Conservation (phyloP, 2,329 filamentous ascomycete genomes). For the Cladosporium sphaerospermum region DNA sequence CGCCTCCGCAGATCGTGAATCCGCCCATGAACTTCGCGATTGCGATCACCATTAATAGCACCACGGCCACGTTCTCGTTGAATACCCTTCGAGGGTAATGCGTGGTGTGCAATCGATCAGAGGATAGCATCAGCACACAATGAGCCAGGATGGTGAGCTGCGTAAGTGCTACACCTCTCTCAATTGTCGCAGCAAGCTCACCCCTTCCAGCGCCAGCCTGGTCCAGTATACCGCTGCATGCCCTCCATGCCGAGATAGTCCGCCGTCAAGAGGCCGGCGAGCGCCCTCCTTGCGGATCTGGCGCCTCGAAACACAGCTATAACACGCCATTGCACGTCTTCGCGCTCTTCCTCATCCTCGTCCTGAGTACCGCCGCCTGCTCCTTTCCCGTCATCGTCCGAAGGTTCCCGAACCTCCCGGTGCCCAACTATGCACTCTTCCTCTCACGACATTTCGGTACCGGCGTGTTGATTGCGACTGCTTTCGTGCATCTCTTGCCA, state of each 20-base stretch:
- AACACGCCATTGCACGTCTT: conserved; percentile 52
- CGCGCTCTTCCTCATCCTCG: conserved; percentile 52
- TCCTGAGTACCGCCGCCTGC: conserved; percentile 52
- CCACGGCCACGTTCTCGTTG: too few species aligned
- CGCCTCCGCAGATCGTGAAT: too few species aligned
- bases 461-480: conserved; percentile 51
- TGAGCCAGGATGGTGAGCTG: not conserved
- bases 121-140: not conserved
- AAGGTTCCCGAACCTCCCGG: conserved; percentile 53
- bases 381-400: conserved; percentile 56
- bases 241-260: conserved; percentile 45
- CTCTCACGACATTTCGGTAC: conserved; percentile 55
- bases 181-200: conserved; percentile 8
- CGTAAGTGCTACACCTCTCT: not conserved
- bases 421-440: conserved; percentile 54
- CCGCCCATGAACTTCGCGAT: too few species aligned
- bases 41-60: too few species aligned
- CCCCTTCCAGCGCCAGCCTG: conserved; percentile 23
- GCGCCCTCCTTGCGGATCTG: conserved; percentile 50
- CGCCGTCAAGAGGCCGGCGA: conserved; percentile 32
- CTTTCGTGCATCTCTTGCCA: conserved; percentile 55
- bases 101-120: too few species aligned
- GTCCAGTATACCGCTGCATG: conserved; percentile 35
- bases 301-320: conserved; percentile 41
- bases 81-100: too few species aligned